These are phyloP conservation scores for Misopates orontium DNA, from an alignment of 257 asterid species.

Conservation along the genomic window DNA sequence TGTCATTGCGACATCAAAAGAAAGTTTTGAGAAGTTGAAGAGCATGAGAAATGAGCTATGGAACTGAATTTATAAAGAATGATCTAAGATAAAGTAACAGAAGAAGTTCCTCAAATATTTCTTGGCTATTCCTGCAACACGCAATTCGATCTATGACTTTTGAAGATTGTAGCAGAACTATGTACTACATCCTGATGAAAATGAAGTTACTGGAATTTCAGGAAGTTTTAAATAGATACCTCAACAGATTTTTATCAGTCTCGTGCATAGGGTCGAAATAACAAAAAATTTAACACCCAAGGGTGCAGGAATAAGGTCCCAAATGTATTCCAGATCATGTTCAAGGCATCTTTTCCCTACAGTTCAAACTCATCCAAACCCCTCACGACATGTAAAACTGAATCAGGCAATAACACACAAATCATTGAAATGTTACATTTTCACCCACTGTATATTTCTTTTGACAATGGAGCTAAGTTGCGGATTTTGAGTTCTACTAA, in stretches of 20 bases:
- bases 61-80: constrained; percentile 5
- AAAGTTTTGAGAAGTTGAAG: constrained; percentile 15
- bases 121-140: background rate
- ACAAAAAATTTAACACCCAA: background rate
- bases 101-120: too few species aligned
- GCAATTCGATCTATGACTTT: background rate
- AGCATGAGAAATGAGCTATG: constrained; percentile 7
- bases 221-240: background rate
- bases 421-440: too few species aligned
- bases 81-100: background rate
- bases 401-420: background rate
- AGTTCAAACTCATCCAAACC: background rate
- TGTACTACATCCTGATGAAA: background rate
- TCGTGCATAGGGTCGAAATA: background rate
- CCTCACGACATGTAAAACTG: background rate
- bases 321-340: background rate
- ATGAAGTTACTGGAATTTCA: background rate
- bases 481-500: background rate
- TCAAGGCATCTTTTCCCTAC: background rate
- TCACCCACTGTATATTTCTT: background rate
- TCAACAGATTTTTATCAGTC: background rate
- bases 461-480: background rate
- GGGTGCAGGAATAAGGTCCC: background rate
- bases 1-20: constrained; percentile 43
- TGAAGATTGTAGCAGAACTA: background rate